Evolutionary conservation across 805 yeast species (phyloP).

Genomic region (Alloascoidea hylecoeti): DNA sequence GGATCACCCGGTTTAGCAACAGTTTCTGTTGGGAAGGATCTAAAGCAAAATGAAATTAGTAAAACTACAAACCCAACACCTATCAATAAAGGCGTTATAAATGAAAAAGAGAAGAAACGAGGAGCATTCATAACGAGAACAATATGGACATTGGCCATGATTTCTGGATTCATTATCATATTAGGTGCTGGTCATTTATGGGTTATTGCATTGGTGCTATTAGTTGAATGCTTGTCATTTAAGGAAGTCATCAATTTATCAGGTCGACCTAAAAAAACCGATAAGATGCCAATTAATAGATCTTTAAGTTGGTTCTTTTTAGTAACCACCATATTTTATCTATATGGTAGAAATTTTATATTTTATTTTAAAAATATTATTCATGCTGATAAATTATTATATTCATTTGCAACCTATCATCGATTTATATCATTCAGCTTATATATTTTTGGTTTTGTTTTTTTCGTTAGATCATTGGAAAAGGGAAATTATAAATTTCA

Average conservation of each 20-base stretch:
- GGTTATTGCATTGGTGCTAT: slow-evolving; percentile 55
- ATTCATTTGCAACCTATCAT: slow-evolving; percentile 62
- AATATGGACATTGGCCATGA: slow-evolving; percentile 90
- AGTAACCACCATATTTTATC: slow-evolving; percentile 72
- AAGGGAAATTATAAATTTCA: slow-evolving; percentile 86
- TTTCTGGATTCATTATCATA: slow-evolving; percentile 51
- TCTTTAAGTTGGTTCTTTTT: slow-evolving; percentile 89
- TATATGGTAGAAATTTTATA: slow-evolving; percentile 77
- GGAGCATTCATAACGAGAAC: slow-evolving; percentile 81
- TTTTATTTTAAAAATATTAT: slow-evolving; percentile 45
- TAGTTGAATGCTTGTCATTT: slow-evolving; percentile 73
- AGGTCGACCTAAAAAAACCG: slow-evolving; percentile 40
- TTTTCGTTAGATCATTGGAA: slow-evolving; percentile 79
- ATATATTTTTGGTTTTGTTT: slow-evolving; percentile 77
- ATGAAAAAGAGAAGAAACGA: slow-evolving; percentile 50
- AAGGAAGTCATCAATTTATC: slow-evolving; percentile 83
- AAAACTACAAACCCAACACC: too few relatives aligned
- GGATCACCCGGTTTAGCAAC: too few relatives aligned
- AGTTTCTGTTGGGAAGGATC: too few relatives aligned
- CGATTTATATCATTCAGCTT: slow-evolving; percentile 71
- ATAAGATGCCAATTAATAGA: slow-evolving; percentile 65
- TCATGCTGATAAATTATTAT: slow-evolving; percentile 34
- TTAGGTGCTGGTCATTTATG: slow-evolving; percentile 78
- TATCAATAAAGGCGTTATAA: too few relatives aligned
- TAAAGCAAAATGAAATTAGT: too few relatives aligned